Conservation (phyloP, 768 basidiomycete genomes). For the Lactifluus rugatus region DNA sequence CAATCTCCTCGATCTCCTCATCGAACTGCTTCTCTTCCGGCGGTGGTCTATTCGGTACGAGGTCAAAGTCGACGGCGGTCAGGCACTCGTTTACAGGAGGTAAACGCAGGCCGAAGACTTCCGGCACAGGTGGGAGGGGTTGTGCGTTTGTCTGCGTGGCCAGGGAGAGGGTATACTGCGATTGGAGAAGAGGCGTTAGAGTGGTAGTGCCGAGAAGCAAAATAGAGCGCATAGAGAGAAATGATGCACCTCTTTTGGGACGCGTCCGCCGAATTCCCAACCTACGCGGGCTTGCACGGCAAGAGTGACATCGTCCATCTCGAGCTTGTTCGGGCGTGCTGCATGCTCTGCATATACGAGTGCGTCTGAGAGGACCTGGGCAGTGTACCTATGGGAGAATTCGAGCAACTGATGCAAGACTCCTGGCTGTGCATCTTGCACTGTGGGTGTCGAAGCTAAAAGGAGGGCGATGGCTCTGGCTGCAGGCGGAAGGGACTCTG, state of each 20-base stretch:
- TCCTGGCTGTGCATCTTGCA: conserved; percentile 79
- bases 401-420: conserved; percentile 83
- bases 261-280: conserved; percentile 84
- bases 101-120: conserved; percentile 81
- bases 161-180: conserved; percentile 66
- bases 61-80: conserved; percentile 75
- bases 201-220: too few species aligned
- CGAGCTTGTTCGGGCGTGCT: conserved; percentile 65
- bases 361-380: conserved; percentile 76
- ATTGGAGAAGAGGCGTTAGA: neutral
- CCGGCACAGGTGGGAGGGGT: conserved; percentile 75
- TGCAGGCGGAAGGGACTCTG: conserved; percentile 65
- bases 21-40: conserved; percentile 67
- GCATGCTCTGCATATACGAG: conserved; percentile 85
- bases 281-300: conserved; percentile 85
- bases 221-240: neutral
- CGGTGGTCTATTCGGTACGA: conserved; percentile 77
- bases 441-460: conserved; percentile 71
- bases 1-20: conserved; percentile 75
- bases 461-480: conserved; percentile 78
- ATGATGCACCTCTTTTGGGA: conserved; percentile 71
- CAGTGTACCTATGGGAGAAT: conserved; percentile 76
- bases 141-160: conserved; percentile 76
- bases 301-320: conserved; percentile 72
- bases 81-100: conserved; percentile 60